Evolutionary conservation across 192 early-diverging fungal genomes (phyloP), one percentile per base, ranked within the genome.

Genomic region (Backusella macrospora): DNA sequence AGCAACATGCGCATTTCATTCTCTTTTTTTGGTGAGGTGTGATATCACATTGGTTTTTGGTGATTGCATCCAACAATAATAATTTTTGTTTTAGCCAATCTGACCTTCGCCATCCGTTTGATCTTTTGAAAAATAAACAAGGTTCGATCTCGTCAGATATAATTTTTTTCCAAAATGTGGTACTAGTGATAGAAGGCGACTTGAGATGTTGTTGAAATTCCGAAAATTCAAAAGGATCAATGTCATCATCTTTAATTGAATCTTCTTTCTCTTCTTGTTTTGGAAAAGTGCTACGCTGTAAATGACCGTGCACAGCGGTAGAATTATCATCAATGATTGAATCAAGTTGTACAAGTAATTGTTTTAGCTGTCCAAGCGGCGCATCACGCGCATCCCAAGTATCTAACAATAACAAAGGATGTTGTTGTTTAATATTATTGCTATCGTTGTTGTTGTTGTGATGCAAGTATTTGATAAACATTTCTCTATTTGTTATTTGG

Each of bases 121-220:
- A 26, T 18, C 13, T 59, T 26, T 59, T 59, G 26, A 26, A 26
- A 59, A 23, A 59, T 59, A 59, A 59, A 23, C 52, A 59, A 13
- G 52, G 52, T 23, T 59, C 23, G 23, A 59, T 59, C 26, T 59
- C 52, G 9, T 59, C 21, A 10, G 3, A 13, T 10, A 59, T 4
- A 59, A 59, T 59, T 5, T 26, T 59, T 59, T 59, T 59, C 52
- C 52, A 59, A 23, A 59, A 59, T 59, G 52, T 26, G 52, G 21
- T 21, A 21, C 8, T 9, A 21, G n/a, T 52, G 21, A 16, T 52
- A 59, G 21, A 23, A 23, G 23, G 1, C 26, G 52, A 23, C 26
- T 59, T 23, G 52, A 59, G 52, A n/a, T 59, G 13, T 59, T 59
- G 21, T 59, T 59, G 52, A 59, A 59, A 59, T 23, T 59, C 52